A percentile compares a stretch with the other conserved stretches of the same genome.
Evolutionary conservation across 75 land plant species (phyloP).

Genomic region (Pinus taeda): DNA sequence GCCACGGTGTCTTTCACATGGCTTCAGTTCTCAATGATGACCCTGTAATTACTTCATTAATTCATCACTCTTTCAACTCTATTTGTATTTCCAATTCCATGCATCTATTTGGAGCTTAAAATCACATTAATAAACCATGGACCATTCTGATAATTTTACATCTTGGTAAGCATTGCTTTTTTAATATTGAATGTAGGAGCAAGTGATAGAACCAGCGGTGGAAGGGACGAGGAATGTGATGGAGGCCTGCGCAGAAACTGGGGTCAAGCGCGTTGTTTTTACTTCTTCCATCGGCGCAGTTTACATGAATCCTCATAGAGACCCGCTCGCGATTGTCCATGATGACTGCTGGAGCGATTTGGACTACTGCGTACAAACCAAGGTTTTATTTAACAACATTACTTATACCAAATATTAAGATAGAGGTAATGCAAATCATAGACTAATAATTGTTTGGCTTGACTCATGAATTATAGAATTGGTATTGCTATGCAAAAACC

Average conservation of each 20-base stretch:
- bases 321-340: constrained; percentile 15
- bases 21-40: constrained; percentile 17
- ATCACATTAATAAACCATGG: not conserved
- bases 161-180: not conserved
- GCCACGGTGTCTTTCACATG: constrained; percentile 11
- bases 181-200: not conserved
- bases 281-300: constrained; percentile 51
- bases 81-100: no score
- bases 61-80: no score
- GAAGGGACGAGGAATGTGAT: constrained; percentile 43
- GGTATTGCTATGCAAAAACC: constrained; percentile 29
- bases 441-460: no score
- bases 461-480: no score
- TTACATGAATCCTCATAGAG: constrained; percentile 33
- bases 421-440: no score
- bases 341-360: constrained; percentile 54
- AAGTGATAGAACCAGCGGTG: constrained; percentile 37
- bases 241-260: constrained; percentile 20
- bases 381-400: constrained; percentile 9
- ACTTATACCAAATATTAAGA: not conserved
- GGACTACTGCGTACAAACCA: constrained; percentile 34
- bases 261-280: constrained; percentile 35
- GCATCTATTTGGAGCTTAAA: no score
- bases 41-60: not conserved
- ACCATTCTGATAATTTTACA: not conserved